Evolutionary conservation across 495 filamentous ascomycete species (phyloP).

Genomic region (Aspergillus nidulans): DNA sequence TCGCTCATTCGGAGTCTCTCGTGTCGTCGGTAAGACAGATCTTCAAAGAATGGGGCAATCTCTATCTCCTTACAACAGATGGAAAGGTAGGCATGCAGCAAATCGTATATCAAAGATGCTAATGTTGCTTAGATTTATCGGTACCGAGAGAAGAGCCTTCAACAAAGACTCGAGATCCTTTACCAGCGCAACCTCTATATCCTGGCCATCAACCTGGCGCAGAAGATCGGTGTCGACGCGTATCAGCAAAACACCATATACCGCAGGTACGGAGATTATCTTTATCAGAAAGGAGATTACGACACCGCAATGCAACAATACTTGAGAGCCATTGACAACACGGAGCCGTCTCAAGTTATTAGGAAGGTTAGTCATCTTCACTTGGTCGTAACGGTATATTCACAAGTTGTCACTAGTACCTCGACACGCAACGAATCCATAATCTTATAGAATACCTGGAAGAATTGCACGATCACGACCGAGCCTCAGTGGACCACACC

Average conservation of each 20-base stretch:
- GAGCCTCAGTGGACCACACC: constrained; percentile 92
- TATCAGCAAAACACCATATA: constrained; percentile 86
- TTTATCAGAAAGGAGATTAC: constrained; percentile 93
- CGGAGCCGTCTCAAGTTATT: constrained; percentile 91
- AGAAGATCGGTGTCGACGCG: constrained; percentile 73
- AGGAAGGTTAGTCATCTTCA: constrained; percentile 56
- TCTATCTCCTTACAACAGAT: constrained; percentile 82
- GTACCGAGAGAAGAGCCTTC: constrained; percentile 87
- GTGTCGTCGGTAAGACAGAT: constrained; percentile 72
- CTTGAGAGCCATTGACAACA: constrained; percentile 90
- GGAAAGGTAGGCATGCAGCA: constrained; percentile 62
- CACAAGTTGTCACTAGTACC: constrained; percentile 53
- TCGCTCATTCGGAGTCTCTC: constrained; percentile 83
- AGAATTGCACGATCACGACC: constrained; percentile 90
- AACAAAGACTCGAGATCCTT: constrained; percentile 88
- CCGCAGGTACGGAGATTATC: constrained; percentile 87
- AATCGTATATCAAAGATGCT: not conserved
- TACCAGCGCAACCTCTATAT: constrained; percentile 92
- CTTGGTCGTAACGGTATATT: not conserved
- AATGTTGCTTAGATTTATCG: constrained; percentile 60
- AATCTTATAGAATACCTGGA: constrained; percentile 98
- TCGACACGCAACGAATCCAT: constrained; percentile 94
- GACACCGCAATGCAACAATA: constrained; percentile 99
- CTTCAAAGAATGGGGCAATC: constrained; percentile 85
- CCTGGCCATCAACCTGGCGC: constrained; percentile 86